Evolutionary conservation across 306 rosid genomes (phyloP).

Genomic region (Inga oerstediana): DNA sequence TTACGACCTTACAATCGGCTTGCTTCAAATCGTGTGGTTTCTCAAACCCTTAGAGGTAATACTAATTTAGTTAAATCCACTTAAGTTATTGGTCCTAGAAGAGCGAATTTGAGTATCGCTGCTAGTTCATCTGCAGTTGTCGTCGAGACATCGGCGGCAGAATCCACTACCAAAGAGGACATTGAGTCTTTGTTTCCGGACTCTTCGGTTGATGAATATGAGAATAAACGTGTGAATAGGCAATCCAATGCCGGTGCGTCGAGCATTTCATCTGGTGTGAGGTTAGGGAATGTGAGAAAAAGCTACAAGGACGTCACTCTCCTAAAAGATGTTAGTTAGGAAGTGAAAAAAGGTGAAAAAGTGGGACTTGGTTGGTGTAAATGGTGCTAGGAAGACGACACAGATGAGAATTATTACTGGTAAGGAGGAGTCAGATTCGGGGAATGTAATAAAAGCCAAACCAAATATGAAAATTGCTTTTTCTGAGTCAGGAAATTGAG

Average conservation of each 20-base stretch:
- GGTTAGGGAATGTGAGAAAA: slow-evolving; percentile 71
- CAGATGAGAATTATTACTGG: slow-evolving; percentile 93
- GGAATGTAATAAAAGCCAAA: slow-evolving; percentile 77
- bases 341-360: slow-evolving; percentile 88
- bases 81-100: slow-evolving; percentile 28
- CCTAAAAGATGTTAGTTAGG: slow-evolving; percentile 82
- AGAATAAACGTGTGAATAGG: slow-evolving; percentile 44
- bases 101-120: slow-evolving; percentile 24
- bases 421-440: slow-evolving; percentile 81
- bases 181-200: slow-evolving; percentile 76
- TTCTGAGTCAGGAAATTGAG: slow-evolving; percentile 93
- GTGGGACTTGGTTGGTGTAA: slow-evolving; percentile 94
- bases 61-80: slow-evolving; percentile 35
- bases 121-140: slow-evolving; percentile 54
- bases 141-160: slow-evolving; percentile 46
- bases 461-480: slow-evolving; percentile 82
- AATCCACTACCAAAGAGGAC: slow-evolving; percentile 48
- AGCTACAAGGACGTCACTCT: slow-evolving; percentile 80
- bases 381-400: slow-evolving; percentile 95
- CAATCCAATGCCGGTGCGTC: slow-evolving; percentile 67
- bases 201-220: slow-evolving; percentile 38
- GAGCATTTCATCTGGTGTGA: slow-evolving; percentile 77
- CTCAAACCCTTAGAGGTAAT: slow-evolving; percentile 39
- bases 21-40: slow-evolving; percentile 27
- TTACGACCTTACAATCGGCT: slow-evolving; percentile 35